A percentile compares a stretch with the other conserved stretches of the same genome.
phyloP scores from a whole-genome alignment of 805 yeast species.

The Pichia exigua region DNA sequence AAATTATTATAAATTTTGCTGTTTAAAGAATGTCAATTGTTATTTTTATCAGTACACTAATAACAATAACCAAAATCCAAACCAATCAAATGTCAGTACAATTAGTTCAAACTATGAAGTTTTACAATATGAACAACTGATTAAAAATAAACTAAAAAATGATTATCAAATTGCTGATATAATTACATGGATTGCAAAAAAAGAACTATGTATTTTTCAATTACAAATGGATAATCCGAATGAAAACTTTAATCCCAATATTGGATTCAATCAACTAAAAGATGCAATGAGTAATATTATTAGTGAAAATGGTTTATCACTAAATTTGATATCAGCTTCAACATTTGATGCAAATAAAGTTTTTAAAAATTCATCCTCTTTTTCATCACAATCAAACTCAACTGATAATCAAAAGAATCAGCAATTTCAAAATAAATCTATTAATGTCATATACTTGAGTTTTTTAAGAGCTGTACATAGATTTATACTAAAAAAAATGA shows the following conservation, averaged over 20 bases:
- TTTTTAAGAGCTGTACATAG: constrained; percentile 44
- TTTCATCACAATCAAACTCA: background rate
- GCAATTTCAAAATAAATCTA: constrained; percentile 19
- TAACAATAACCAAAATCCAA: background rate
- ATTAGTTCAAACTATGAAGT: constrained; percentile 20
- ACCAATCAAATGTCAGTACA: background rate
- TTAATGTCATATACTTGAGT: constrained; percentile 33
- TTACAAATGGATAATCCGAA: constrained; percentile 13
- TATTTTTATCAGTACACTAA: constrained; percentile 24
- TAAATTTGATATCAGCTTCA: constrained; percentile 22
- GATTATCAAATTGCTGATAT: constrained; percentile 25
- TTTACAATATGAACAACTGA: constrained; percentile 22
- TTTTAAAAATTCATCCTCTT: constrained; percentile 11
- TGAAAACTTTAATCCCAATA: constrained; percentile 8
- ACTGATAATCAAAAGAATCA: constrained; percentile 1
- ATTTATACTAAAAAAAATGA: constrained; percentile 25
- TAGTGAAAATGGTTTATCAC: constrained; percentile 18
- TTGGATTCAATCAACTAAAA: constrained; percentile 25
- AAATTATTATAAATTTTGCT: constrained; percentile 25
- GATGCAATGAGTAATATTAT: constrained; percentile 28
- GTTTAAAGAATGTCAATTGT: constrained; percentile 22
- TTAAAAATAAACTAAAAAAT: constrained; percentile 19
- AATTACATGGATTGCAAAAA: constrained; percentile 24
- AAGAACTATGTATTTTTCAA: constrained; percentile 27
- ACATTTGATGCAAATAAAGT: constrained; percentile 23